phyloP scores from a whole-genome alignment of 2,329 filamentous ascomycete species.

The Colletotrichum australisinense region DNA sequence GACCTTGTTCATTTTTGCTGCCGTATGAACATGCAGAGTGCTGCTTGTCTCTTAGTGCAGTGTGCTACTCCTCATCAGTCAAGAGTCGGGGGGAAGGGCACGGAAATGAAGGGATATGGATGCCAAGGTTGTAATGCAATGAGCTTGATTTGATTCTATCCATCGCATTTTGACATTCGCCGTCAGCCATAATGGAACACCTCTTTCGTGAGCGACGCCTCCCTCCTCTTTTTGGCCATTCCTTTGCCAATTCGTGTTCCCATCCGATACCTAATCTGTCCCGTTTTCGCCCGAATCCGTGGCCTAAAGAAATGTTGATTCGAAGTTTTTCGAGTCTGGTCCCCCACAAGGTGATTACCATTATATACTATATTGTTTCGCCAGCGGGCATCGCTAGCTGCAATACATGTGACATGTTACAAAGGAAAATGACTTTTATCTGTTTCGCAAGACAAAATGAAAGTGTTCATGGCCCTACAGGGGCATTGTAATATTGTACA shows the following conservation, averaged over 20 bases:
- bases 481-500: constrained; percentile 39
- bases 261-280: constrained; percentile 14
- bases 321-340: constrained; percentile 29
- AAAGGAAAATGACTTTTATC: constrained; percentile 33
- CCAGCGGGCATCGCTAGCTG: constrained; percentile 24
- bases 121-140: constrained; percentile 13
- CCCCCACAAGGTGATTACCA: constrained; percentile 37
- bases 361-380: constrained; percentile 38
- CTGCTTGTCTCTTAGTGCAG: background rate
- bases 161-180: constrained; percentile 26
- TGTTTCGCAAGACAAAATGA: constrained; percentile 7
- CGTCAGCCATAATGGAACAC: constrained; percentile 31
- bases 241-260: constrained; percentile 31
- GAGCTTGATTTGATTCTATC: constrained; percentile 25
- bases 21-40: background rate
- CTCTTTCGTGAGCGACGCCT: constrained; percentile 32
- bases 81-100: background rate
- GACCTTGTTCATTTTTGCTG: background rate
- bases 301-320: constrained; percentile 24
- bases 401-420: constrained; percentile 34
- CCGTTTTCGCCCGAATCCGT: constrained; percentile 29
- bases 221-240: constrained; percentile 21
- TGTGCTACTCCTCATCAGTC: background rate
- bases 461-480: constrained; percentile 34
- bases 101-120: background rate